These are phyloP conservation scores for Ehretia macrophylla DNA, from an alignment of 257 asterid genomes.

Conservation along the genomic window DNA sequence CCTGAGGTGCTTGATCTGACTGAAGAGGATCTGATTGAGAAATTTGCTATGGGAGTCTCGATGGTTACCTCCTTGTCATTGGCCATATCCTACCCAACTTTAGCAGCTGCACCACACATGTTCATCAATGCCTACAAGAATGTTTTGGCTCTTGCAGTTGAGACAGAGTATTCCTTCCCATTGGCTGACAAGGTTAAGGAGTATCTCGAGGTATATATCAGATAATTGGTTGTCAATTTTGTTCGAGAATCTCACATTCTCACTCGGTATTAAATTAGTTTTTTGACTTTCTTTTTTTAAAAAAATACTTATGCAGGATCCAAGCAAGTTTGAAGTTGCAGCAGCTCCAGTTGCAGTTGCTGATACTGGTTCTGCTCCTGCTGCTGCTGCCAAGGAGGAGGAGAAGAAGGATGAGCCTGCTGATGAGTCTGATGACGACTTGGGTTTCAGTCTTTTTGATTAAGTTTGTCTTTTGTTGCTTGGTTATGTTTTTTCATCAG, in stretches of 20 bases:
- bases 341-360: constrained; percentile 50
- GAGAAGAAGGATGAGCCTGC: constrained; percentile 69
- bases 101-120: constrained; percentile 95
- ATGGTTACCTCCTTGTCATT: constrained; percentile 65
- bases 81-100: constrained; percentile 77
- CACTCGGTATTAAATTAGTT: not conserved
- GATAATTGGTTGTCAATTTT: not conserved
- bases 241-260: too few relatives aligned
- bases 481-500: not conserved
- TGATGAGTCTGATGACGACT: constrained; percentile 79
- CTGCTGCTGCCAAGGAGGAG: constrained; percentile 51
- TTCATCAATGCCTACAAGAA: constrained; percentile 81
- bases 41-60: constrained; percentile 76
- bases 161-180: constrained; percentile 79
- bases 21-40: constrained; percentile 74
- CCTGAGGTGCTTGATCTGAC: constrained; percentile 84
- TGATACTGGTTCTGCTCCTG: constrained; percentile 29
- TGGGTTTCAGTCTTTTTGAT: constrained; percentile 80
- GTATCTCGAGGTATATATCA: constrained; percentile 53
- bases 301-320: constrained; percentile 43
- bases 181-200: constrained; percentile 87
- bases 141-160: constrained; percentile 63
- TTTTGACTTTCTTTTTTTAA: too few relatives aligned
- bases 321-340: constrained; percentile 72
- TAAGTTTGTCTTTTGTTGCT: constrained; percentile 17